Base-by-base conservation (phyloP, 2,329 filamentous ascomycete species). In the Beauveria australis region DNA sequence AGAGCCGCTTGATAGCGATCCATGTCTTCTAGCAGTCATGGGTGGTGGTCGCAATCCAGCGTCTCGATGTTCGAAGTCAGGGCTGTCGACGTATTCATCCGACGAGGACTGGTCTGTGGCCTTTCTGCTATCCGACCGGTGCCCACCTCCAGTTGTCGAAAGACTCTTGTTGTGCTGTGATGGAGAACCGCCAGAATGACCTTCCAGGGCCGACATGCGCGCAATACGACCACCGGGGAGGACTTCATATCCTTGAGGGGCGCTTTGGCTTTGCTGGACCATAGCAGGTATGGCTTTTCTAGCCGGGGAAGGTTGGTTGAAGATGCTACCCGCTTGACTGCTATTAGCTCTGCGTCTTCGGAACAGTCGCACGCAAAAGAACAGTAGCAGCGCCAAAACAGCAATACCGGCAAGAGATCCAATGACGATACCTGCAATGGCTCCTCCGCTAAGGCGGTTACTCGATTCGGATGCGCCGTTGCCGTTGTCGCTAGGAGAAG, bases 171-270 rank as follows among this genome's bases (percentile, higher is more conserved):
- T 80, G 61, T 81, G 81, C 37, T 78, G 78, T 2, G 79, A 79
- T 1, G 85, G 80, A 3, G 85, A 84, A 24, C 85, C 82, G 61
- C 81, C 84, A 1, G 85, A 84, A 59, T 88, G 84, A 5, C 86
- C 88, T 75, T 97, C 93, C 57, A 99, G 75, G 40, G 94, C 94
- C 44, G 93, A 92, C 94, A 99, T 97, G 60, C 94, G 87, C 44
- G 94, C 91, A 62, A 99, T 94, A 63, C 94, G 88, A 33, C 91
- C 92, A 48, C 92, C 92, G 6, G 92, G 90, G 12, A 95, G 80
- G 18, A 92, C 83, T 67, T 91, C 88, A 65, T 90, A 89, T 46
- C 84, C 87, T 65, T 78, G 76, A 3, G 79, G 75, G 2, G 74
- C 69, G 5, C 64, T 63, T 54, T 51, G 65, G 52, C 64, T 69